Conservation (phyloP, 768 basidiomycete genomes). For the Porphyrellus cyaneotinctus region DNA sequence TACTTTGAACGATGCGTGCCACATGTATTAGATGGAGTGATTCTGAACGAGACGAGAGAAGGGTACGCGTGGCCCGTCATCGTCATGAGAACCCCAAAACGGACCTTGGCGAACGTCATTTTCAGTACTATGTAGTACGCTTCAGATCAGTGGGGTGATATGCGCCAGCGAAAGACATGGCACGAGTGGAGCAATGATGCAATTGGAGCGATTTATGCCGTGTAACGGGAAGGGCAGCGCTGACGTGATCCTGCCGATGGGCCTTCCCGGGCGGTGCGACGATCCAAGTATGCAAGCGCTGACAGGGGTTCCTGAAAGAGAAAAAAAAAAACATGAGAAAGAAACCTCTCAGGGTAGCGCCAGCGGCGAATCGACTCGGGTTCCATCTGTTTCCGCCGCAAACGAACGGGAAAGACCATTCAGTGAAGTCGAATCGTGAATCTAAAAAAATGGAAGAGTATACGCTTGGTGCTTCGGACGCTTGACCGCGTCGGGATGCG, state of each 20-base stretch:
- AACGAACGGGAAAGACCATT: background rate
- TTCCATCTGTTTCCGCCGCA: background rate
- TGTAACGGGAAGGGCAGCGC: no score
- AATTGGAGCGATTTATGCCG: constrained; percentile 1
- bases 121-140: no score
- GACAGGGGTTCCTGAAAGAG: background rate
- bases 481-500: background rate
- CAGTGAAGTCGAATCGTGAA: background rate
- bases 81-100: no score
- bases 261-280: no score
- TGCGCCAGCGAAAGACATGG: background rate
- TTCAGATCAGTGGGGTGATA: background rate
- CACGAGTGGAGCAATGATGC: background rate
- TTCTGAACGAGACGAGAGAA: no score
- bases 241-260: background rate
- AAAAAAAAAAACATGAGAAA: background rate
- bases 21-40: no score
- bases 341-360: background rate
- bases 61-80: no score
- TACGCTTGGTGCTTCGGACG: background rate
- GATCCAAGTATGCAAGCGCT: background rate
- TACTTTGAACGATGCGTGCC: no score
- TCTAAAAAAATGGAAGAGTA: background rate
- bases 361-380: background rate
- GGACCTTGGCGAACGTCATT: no score